A percentile compares a stretch with the other conserved stretches of the same genome.
Evolutionary conservation across 1,139 yeast genomes (phyloP).

Genomic region (Scheffersomyces lignicola): DNA sequence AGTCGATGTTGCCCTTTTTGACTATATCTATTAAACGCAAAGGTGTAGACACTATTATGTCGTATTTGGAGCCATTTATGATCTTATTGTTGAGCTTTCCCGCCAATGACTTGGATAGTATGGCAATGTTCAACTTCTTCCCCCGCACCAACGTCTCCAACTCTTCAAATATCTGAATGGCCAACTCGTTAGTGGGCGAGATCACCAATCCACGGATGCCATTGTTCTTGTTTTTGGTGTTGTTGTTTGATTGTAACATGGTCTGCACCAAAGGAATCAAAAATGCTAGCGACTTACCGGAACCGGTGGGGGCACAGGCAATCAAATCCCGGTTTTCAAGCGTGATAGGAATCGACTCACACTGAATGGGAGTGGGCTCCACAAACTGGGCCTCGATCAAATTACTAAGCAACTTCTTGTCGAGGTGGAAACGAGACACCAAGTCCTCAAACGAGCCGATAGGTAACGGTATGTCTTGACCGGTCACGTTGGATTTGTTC

Average conservation of each 20-base stretch:
- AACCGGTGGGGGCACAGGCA: slow-evolving; percentile 94
- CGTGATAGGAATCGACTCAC: slow-evolving; percentile 77
- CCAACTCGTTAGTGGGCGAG: slow-evolving; percentile 86
- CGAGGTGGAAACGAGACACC: slow-evolving; percentile 63
- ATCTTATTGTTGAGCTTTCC: slow-evolving; percentile 63
- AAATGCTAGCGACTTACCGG: slow-evolving; percentile 90
- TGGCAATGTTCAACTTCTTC: slow-evolving; percentile 59
- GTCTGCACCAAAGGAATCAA: slow-evolving; percentile 77
- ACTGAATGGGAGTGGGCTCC: slow-evolving; percentile 90
- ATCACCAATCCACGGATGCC: slow-evolving; percentile 77
- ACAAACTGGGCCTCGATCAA: slow-evolving; percentile 68
- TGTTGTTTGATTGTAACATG: slow-evolving; percentile 21
- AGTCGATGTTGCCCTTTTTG: slow-evolving; percentile 55
- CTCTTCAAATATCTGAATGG: slow-evolving; percentile 79
- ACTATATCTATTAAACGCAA: slow-evolving; percentile 79
- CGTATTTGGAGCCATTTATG: slow-evolving; percentile 64
- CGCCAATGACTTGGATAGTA: slow-evolving; percentile 75
- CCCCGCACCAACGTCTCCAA: slow-evolving; percentile 57
- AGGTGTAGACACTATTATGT: slow-evolving; percentile 85
- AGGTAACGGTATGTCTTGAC: slow-evolving; percentile 81
- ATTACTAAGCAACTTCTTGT: slow-evolving; percentile 62
- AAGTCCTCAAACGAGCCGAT: slow-evolving; percentile 87
- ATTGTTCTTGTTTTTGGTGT: slow-evolving; percentile 26
- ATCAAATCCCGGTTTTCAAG: slow-evolving; percentile 66
- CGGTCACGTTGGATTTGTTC: slow-evolving; percentile 65